Evolutionary conservation across 345 rosid genomes (phyloP).

Genomic region (Reutealis trisperma): DNA sequence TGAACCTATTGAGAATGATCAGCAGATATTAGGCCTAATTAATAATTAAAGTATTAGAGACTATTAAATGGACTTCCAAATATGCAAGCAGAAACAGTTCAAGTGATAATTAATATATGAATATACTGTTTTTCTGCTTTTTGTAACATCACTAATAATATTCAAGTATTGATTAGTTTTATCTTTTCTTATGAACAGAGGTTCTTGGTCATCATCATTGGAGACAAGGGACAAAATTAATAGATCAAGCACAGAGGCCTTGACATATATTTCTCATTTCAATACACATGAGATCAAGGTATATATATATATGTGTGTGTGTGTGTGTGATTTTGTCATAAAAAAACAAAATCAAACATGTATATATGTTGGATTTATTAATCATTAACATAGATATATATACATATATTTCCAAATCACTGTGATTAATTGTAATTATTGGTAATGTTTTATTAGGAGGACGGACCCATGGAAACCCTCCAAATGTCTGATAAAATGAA

Average conservation of each 20-base stretch:
- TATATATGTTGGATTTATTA: not conserved
- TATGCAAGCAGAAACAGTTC: too few species aligned
- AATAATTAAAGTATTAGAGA: too few species aligned
- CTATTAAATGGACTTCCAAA: too few species aligned
- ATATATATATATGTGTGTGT: slow-evolving; percentile 5
- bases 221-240: slow-evolving; percentile 38
- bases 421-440: not conserved
- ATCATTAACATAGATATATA: not conserved
- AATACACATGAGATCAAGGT: slow-evolving; percentile 45
- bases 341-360: not conserved
- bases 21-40: too few species aligned
- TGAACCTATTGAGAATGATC: too few species aligned
- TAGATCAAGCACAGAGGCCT: slow-evolving; percentile 36
- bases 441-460: slow-evolving; percentile 29
- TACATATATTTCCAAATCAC: not conserved
- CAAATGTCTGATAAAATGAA: slow-evolving; percentile 29
- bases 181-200: slow-evolving; percentile 35
- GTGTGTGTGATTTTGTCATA: slow-evolving; percentile 10
- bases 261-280: slow-evolving; percentile 28
- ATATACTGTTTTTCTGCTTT: too few species aligned
- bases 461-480: slow-evolving; percentile 29
- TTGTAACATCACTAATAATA: too few species aligned
- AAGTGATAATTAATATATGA: too few species aligned
- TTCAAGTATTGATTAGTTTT: too few species aligned
- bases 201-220: slow-evolving; percentile 49